phyloP scores from a whole-genome alignment of 345 rosid species.

The Adansonia digitata region DNA sequence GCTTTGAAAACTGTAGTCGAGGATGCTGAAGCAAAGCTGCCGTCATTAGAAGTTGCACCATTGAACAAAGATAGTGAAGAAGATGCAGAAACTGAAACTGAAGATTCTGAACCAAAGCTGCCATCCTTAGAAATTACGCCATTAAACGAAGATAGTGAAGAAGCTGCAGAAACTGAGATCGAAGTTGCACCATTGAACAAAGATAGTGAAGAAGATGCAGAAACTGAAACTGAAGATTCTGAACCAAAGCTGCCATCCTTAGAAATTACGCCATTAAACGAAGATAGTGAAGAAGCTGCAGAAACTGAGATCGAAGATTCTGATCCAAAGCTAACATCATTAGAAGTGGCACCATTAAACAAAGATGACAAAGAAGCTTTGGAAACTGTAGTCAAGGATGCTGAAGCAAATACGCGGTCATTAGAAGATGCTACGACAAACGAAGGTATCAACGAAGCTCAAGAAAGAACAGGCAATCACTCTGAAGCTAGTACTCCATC shows the following conservation, averaged over 20 bases:
- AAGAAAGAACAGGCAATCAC: not conserved
- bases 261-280: not conserved
- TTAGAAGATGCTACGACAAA: not conserved
- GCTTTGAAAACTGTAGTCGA: not conserved
- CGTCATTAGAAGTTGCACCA: not conserved
- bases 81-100: not conserved
- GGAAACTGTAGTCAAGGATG: not conserved
- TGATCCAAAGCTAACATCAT: not conserved
- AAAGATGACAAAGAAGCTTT: not conserved
- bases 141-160: not conserved
- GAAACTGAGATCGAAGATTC: not conserved
- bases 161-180: too few species aligned
- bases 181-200: not conserved
- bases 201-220: not conserved
- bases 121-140: not conserved
- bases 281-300: not conserved
- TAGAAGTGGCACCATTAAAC: not conserved
- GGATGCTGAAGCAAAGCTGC: not conserved
- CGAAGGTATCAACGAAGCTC: not conserved
- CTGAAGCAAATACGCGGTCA: not conserved
- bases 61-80: not conserved
- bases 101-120: not conserved
- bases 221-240: not conserved
- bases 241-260: not conserved
- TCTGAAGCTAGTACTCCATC: not conserved